A percentile compares a stretch with the other conserved stretches of the same genome.
Evolutionary conservation across 768 basidiomycete species (phyloP).

Genomic region (Tulasnella sp.): DNA sequence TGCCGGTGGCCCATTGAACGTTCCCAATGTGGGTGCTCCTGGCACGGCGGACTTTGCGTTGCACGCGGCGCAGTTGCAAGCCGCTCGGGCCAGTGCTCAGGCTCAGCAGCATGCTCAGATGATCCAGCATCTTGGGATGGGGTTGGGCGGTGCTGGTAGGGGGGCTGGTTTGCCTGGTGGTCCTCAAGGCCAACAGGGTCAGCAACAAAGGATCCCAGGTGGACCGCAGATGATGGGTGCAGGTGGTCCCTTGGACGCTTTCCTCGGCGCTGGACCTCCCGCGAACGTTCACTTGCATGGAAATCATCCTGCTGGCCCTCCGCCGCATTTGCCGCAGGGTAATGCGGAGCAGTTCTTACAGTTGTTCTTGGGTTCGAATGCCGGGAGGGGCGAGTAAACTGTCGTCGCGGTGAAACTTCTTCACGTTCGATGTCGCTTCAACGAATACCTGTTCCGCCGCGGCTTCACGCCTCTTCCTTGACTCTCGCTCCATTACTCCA

Average conservation of each 20-base stretch:
- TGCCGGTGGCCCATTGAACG: neutral
- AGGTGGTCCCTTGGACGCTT: neutral
- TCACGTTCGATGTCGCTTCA: neutral
- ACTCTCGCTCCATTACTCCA: neutral
- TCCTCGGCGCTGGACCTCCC: neutral
- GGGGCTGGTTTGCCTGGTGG: neutral
- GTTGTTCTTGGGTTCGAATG: neutral
- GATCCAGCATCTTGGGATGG: constrained; percentile 5
- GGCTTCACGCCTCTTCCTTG: too few relatives aligned
- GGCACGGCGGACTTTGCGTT: neutral
- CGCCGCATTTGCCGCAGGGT: neutral
- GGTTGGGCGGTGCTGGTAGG: neutral
- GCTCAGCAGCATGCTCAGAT: constrained; percentile 7
- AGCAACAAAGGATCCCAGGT: neutral
- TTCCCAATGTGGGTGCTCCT: neutral
- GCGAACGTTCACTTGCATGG: neutral
- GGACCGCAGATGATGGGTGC: neutral
- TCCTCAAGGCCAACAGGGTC: neutral
- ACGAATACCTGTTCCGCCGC: neutral
- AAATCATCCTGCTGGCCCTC: neutral
- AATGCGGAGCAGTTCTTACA: constrained; percentile 10
- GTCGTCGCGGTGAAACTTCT: constrained; percentile 22
- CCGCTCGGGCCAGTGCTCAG: neutral
- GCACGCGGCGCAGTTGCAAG: neutral
- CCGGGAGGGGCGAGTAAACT: constrained; percentile 25